phyloP scores from a whole-genome alignment of 2,329 filamentous ascomycete species.

The Verruconis gallopava region DNA sequence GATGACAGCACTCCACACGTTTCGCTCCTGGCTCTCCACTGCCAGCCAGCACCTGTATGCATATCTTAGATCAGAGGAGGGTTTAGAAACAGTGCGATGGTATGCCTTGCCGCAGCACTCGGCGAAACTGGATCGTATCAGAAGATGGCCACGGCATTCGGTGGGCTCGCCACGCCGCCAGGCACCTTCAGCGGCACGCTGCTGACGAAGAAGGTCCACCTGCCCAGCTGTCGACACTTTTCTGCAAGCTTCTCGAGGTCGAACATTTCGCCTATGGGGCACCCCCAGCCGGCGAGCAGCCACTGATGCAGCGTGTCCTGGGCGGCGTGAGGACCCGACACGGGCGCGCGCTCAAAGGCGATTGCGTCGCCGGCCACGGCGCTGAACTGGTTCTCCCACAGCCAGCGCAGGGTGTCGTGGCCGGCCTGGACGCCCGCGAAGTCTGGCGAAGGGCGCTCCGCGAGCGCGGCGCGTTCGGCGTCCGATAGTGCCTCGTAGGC shows the following conservation, averaged over 20 bases:
- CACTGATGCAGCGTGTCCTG: slow-evolving; percentile 29
- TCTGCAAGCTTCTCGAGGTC: slow-evolving; percentile 33
- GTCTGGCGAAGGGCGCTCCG: slow-evolving; percentile 21
- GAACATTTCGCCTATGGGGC: slow-evolving; percentile 39
- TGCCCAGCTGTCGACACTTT: slow-evolving; percentile 24
- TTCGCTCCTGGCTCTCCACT: no score
- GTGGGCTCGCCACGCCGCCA: slow-evolving; percentile 25
- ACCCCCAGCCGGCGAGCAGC: slow-evolving; percentile 36
- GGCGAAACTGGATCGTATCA: no score
- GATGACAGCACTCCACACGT: no score
- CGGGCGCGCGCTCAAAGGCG: slow-evolving; percentile 20
- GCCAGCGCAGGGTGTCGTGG: slow-evolving; percentile 17
- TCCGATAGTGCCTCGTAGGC: slow-evolving; percentile 26
- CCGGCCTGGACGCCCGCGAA: slow-evolving; percentile 36
- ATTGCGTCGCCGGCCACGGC: slow-evolving; percentile 27
- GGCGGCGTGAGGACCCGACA: slow-evolving; percentile 17
- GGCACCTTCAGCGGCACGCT: slow-evolving; percentile 34
- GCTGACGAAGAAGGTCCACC: slow-evolving; percentile 36
- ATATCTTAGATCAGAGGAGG: no score
- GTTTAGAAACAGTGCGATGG: no score
- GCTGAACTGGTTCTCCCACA: slow-evolving; percentile 25
- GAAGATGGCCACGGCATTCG: slow-evolving; percentile 28
- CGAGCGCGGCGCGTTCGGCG: slow-evolving; percentile 25
- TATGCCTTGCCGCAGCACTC: no score
- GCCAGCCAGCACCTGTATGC: no score